A percentile compares a stretch with the other conserved stretches of the same genome.
Evolutionary conservation across 78 protist species (phyloP).

Genomic region (Chrysochromulina tobinii): DNA sequence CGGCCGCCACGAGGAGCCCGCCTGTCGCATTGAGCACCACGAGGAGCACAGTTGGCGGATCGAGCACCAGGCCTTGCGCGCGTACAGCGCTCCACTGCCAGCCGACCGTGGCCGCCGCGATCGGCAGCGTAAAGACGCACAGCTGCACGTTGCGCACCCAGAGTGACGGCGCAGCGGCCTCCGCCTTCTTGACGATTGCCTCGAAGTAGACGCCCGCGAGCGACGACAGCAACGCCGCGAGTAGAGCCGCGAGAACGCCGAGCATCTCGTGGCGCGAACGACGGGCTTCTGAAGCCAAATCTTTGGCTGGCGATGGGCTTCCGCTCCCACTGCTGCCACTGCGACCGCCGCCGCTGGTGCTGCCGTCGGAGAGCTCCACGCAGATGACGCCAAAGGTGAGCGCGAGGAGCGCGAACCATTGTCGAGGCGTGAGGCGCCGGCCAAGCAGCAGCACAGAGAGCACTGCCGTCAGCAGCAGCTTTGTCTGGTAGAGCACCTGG

Average conservation of each 20-base stretch:
- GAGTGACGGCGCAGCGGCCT: neutral
- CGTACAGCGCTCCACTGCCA: neutral
- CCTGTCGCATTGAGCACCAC: neutral
- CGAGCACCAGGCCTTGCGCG: neutral
- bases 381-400: neutral
- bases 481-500: constrained; percentile 25
- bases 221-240: constrained; percentile 28
- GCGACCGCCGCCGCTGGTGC: no score
- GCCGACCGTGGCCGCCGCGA: neutral
- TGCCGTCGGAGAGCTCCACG: neutral
- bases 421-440: neutral
- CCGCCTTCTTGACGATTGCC: neutral
- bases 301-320: no score
- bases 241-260: neutral
- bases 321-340: no score
- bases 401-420: neutral
- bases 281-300: no score
- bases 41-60: neutral
- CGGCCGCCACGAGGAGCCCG: constrained; percentile 21
- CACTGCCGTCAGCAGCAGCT: constrained; percentile 23
- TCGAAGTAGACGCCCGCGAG: constrained; percentile 66
- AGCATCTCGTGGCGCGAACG: no score
- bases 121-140: neutral
- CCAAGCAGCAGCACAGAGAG: constrained; percentile 7
- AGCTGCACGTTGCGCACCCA: constrained; percentile 33